phyloP scores from a whole-genome alignment of 2,329 filamentous ascomycete genomes.

The Monosporascus cannonballus region DNA sequence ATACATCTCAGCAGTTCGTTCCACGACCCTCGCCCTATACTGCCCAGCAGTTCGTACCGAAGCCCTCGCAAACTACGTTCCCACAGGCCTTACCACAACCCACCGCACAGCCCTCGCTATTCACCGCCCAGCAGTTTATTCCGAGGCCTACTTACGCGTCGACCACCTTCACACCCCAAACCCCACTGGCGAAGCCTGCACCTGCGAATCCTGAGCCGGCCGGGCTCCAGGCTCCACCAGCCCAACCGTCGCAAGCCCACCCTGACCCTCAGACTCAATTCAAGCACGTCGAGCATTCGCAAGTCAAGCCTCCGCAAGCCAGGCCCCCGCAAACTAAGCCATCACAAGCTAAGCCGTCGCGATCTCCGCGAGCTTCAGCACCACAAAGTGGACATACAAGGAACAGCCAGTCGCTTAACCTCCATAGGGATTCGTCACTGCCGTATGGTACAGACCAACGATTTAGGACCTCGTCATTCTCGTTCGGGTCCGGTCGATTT shows the following conservation, averaged over 20 bases:
- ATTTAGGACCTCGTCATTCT: constrained; percentile 26
- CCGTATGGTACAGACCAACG: constrained; percentile 24
- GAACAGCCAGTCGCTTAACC: constrained; percentile 22
- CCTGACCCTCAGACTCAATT: background rate
- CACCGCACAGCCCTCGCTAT: constrained; percentile 2
- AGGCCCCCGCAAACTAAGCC: background rate
- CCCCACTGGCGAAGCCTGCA: constrained; percentile 6
- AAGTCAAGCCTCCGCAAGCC: background rate
- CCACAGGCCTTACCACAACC: constrained; percentile 10
- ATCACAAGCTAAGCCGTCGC: too few relatives aligned
- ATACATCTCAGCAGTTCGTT: constrained; percentile 30
- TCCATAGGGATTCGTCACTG: constrained; percentile 18
- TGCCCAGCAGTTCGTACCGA: constrained; percentile 15
- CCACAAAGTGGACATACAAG: constrained; percentile 17
- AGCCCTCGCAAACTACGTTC: constrained; percentile 7
- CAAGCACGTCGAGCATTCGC: background rate
- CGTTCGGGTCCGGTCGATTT: constrained; percentile 24
- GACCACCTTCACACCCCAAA: background rate
- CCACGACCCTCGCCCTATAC: constrained; percentile 20
- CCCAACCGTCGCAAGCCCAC: background rate
- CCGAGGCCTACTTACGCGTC: constrained; percentile 9
- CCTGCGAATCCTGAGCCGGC: constrained; percentile 2
- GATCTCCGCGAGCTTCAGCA: constrained; percentile 4
- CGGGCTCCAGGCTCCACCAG: background rate
- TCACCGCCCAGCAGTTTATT: constrained; percentile 6